Conservation (phyloP, 2,329 filamentous ascomycete genomes). For the Sclerotinia sclerotiorum region DNA sequence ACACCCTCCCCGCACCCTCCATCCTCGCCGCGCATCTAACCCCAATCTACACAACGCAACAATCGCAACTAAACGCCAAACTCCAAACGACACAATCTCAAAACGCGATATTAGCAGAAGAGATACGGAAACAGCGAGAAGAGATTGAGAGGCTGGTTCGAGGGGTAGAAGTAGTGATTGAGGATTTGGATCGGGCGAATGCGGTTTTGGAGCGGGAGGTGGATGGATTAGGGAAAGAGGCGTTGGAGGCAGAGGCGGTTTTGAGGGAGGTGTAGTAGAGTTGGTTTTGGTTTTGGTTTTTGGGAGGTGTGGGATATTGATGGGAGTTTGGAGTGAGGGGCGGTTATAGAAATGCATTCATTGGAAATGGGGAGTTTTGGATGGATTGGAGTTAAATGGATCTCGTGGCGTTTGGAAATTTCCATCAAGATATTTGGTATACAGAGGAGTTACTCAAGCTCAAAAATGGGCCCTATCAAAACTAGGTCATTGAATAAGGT, state of each 20-base stretch:
- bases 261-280: conserved; percentile 22
- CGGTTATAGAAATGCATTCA: background rate
- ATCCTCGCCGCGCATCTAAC: conserved; percentile 57
- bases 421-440: too few species aligned
- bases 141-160: conserved; percentile 55
- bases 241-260: conserved; percentile 30
- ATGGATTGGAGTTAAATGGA: background rate
- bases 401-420: background rate
- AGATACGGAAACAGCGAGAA: conserved; percentile 53
- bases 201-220: conserved; percentile 34
- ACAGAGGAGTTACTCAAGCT: background rate
- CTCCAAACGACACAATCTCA: conserved; percentile 57
- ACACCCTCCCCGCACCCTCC: conserved; percentile 53
- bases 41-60: conserved; percentile 53
- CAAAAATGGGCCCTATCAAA: background rate
- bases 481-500: background rate
- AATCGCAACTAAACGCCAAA: conserved; percentile 56
- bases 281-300: background rate
- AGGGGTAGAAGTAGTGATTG: conserved; percentile 52
- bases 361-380: background rate
- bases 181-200: conserved; percentile 54
- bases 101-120: conserved; percentile 55
- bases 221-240: conserved; percentile 31
- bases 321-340: background rate
- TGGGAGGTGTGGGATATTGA: background rate